Evolutionary conservation across 1,284 basidiomycete genomes (phyloP).

Genomic region (Naganishia liquefaciens): DNA sequence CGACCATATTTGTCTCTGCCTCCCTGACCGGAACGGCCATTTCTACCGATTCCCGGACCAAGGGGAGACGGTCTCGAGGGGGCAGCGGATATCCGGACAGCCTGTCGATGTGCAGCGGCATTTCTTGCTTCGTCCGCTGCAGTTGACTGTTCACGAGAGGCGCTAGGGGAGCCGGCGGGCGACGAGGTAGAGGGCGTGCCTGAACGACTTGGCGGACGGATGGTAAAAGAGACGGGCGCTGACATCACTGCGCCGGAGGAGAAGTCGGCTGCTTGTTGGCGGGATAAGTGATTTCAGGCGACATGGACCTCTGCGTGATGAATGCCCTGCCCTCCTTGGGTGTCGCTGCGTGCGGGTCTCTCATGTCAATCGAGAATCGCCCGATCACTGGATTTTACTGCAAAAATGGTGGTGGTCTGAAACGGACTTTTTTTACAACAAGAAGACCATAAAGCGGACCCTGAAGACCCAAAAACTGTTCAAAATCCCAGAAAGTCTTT

Average conservation of each 20-base stretch:
- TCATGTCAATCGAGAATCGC: too few species aligned
- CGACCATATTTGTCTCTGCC: conserved; percentile 28
- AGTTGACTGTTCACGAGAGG: conserved; percentile 15
- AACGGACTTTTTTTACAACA: too few species aligned
- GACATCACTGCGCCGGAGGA: not conserved
- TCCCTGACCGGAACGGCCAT: not conserved
- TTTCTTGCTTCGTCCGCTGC: conserved; percentile 4
- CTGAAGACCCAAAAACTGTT: too few species aligned
- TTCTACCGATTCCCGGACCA: conserved; percentile 5
- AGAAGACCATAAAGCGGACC: too few species aligned
- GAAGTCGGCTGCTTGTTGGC: too few species aligned
- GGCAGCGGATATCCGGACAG: conserved; percentile 29
- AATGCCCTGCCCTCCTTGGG: too few species aligned
- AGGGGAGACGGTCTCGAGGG: conserved; percentile 32
- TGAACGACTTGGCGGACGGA: conserved; percentile 4
- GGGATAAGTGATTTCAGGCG: too few species aligned
- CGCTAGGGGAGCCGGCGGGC: not conserved
- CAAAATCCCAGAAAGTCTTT: too few species aligned
- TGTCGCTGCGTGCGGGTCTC: too few species aligned
- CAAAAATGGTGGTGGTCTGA: too few species aligned
- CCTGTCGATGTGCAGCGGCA: not conserved
- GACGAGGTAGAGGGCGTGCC: conserved; percentile 3
- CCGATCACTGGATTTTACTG: too few species aligned
- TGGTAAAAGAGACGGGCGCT: conserved; percentile 3
- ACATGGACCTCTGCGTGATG: too few species aligned